Evolutionary conservation across 2,329 filamentous ascomycete genomes (phyloP).

Genomic region (Biscogniauxia sp.): DNA sequence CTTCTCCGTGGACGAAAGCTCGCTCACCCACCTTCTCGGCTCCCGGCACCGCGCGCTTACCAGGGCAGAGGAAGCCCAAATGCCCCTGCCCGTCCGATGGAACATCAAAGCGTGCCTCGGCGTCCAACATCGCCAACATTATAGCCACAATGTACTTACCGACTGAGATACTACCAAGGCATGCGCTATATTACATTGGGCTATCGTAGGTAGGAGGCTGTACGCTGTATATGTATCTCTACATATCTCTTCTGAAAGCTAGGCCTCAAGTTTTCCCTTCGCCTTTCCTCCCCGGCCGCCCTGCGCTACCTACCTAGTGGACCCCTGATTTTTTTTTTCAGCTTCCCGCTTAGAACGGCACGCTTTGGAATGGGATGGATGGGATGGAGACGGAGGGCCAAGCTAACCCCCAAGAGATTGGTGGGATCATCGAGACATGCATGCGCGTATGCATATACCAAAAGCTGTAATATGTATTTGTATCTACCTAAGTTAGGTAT

Average conservation of each 20-base stretch:
- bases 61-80: not conserved
- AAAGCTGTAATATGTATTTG: too few species aligned
- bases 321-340: not conserved
- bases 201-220: not conserved
- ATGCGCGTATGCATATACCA: too few species aligned
- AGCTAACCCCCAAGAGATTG: too few species aligned
- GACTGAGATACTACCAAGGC: too few species aligned
- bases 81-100: too few species aligned
- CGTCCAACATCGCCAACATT: not conserved
- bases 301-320: too few species aligned
- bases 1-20: too few species aligned
- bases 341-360: not conserved
- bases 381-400: not conserved
- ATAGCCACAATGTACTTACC: too few species aligned
- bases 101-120: not conserved
- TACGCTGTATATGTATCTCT: not conserved
- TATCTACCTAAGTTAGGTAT: too few species aligned
- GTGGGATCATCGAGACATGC: too few species aligned
- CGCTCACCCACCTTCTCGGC: not conserved
- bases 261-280: too few species aligned
- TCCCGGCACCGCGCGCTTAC: not conserved
- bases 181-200: not conserved
- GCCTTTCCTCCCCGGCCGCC: too few species aligned
- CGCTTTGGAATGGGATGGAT: not conserved
- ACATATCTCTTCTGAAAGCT: not conserved